A percentile compares a stretch with the other conserved stretches of the same genome.
Evolutionary conservation across 768 basidiomycete species (phyloP).

Genomic region (Hygrophorus pudorinus): DNA sequence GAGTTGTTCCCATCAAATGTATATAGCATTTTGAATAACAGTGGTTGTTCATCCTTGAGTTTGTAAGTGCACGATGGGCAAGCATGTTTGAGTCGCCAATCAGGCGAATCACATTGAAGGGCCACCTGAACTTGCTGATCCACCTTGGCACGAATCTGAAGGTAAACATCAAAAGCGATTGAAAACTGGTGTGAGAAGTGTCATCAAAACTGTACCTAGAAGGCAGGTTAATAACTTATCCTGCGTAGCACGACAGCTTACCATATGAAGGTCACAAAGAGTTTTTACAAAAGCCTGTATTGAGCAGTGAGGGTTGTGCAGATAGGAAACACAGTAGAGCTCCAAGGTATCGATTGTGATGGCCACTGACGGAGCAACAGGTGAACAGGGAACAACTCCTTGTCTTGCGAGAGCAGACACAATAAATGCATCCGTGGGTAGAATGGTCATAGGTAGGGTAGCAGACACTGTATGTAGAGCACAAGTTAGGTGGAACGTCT

Average conservation of each 20-base stretch:
- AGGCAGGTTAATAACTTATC: neutral
- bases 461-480: too few species aligned
- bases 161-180: constrained; percentile 14
- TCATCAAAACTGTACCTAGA: constrained; percentile 8
- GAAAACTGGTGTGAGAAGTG: constrained; percentile 14
- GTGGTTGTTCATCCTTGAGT: too few species aligned
- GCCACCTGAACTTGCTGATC: too few species aligned
- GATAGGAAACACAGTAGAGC: constrained; percentile 13
- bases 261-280: constrained; percentile 19
- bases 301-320: constrained; percentile 17
- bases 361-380: constrained; percentile 11
- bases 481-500: too few species aligned
- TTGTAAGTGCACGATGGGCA: too few species aligned
- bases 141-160: too few species aligned
- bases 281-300: constrained; percentile 19
- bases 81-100: too few species aligned
- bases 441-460: too few species aligned
- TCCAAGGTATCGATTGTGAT: constrained; percentile 15
- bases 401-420: constrained; percentile 14
- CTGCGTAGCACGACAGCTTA: neutral
- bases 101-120: too few species aligned
- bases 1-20: too few species aligned
- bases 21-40: too few species aligned
- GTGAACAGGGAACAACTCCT: constrained; percentile 18
- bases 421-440: too few species aligned